These are phyloP conservation scores for Curvularia eragrostidis DNA, from an alignment of 2,329 filamentous ascomycete species.

Conservation along the genomic window DNA sequence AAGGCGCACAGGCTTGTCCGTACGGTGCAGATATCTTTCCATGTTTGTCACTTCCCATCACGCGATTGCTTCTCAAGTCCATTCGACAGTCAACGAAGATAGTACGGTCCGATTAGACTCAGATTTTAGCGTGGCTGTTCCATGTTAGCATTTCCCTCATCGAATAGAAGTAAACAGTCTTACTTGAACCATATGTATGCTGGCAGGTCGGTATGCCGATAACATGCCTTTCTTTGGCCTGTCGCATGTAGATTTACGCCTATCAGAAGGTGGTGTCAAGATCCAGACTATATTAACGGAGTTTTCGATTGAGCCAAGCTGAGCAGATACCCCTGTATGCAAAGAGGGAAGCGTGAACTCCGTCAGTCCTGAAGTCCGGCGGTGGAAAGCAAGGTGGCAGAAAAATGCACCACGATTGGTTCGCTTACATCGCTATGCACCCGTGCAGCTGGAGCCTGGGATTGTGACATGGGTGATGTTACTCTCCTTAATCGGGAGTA, in stretches of 20 bases:
- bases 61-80: neutral
- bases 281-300: neutral
- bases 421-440: neutral
- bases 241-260: too few relatives aligned
- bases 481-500: neutral
- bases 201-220: too few relatives aligned
- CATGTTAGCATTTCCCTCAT: too few relatives aligned
- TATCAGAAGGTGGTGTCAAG: too few relatives aligned
- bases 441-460: too few relatives aligned
- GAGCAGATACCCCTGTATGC: neutral
- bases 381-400: neutral
- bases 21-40: conserved; percentile 29
- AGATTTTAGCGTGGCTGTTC: too few relatives aligned
- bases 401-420: neutral
- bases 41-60: conserved; percentile 28
- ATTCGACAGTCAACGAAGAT: neutral
- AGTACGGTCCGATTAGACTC: too few relatives aligned
- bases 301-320: neutral
- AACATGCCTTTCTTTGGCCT: too few relatives aligned
- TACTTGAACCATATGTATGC: too few relatives aligned
- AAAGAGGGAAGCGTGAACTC: neutral
- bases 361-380: neutral
- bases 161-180: too few relatives aligned
- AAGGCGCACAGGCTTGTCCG: conserved; percentile 36
- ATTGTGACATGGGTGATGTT: neutral